phyloP scores from a whole-genome alignment of 495 filamentous ascomycete genomes.

The Penicillium canescens region DNA sequence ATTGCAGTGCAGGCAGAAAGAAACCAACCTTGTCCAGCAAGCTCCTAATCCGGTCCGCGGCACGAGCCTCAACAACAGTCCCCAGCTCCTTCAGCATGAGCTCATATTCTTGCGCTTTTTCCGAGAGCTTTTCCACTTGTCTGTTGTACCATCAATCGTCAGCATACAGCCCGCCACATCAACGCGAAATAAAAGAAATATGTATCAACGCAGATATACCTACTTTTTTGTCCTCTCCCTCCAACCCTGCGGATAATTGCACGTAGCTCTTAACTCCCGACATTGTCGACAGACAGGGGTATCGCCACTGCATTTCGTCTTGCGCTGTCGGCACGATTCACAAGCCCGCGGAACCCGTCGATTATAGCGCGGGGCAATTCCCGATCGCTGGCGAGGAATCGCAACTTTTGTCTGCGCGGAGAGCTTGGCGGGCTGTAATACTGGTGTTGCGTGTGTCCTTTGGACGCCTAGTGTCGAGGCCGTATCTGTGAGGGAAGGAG shows the following conservation, averaged over 20 bases:
- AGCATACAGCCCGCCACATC: conserved; percentile 4
- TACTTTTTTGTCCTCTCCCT: conserved; percentile 59
- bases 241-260: conserved; percentile 58
- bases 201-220: conserved; percentile 2
- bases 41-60: conserved; percentile 36
- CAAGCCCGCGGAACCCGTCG: conserved; percentile 59
- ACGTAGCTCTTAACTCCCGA: conserved; percentile 48
- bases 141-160: conserved; percentile 17
- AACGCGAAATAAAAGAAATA: background rate
- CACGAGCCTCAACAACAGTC: conserved; percentile 29
- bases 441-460: conserved; percentile 2
- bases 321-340: conserved; percentile 70
- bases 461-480: conserved; percentile 6
- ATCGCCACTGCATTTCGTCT: conserved; percentile 63
- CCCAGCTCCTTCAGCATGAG: conserved; percentile 44
- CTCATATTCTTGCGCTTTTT: conserved; percentile 52
- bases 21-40: conserved; percentile 43
- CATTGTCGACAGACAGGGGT: conserved; percentile 61
- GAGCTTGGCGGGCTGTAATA: conserved; percentile 1
- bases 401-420: conserved; percentile 42
- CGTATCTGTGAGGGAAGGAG: conserved; percentile 10
- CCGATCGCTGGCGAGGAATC: conserved; percentile 43
- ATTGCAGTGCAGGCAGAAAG: background rate
- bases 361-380: conserved; percentile 35
- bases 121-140: conserved; percentile 44